phyloP scores from a whole-genome alignment of 2,329 filamentous ascomycete species.

The Arthrobotrys pseudoclavata region DNA sequence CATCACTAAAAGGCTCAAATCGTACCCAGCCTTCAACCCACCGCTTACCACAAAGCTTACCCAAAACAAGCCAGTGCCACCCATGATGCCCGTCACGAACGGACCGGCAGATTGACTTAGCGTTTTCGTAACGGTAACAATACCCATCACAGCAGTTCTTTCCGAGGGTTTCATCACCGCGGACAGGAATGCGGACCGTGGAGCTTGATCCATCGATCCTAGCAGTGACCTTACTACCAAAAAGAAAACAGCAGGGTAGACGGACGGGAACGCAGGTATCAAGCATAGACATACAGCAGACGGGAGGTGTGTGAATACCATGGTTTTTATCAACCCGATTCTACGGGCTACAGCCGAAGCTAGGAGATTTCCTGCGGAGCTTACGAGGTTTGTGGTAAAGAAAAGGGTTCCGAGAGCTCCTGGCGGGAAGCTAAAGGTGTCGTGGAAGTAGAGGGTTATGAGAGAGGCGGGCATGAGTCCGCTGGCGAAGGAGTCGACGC shows the following conservation, averaged over 20 bases:
- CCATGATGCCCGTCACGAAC: slow-evolving; percentile 75
- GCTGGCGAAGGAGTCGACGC: slow-evolving; percentile 69
- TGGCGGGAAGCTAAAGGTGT: slow-evolving; percentile 69
- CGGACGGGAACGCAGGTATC: slow-evolving; percentile 72
- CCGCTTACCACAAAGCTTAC: slow-evolving; percentile 76
- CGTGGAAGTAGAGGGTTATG: slow-evolving; percentile 72
- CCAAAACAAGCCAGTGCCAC: slow-evolving; percentile 72
- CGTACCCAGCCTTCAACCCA: slow-evolving; percentile 74
- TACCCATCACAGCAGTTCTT: slow-evolving; percentile 79
- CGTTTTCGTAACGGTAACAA: slow-evolving; percentile 79
- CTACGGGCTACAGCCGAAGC: slow-evolving; percentile 72
- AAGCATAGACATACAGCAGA: slow-evolving; percentile 76
- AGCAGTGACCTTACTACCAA: slow-evolving; percentile 75
- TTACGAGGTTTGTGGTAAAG: slow-evolving; percentile 71
- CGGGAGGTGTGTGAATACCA: slow-evolving; percentile 73
- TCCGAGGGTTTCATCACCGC: slow-evolving; percentile 75
- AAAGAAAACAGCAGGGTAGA: slow-evolving; percentile 73
- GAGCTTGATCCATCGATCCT: slow-evolving; percentile 79
- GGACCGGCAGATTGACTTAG: slow-evolving; percentile 74
- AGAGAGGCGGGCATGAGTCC: slow-evolving; percentile 62
- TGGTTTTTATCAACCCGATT: slow-evolving; percentile 67
- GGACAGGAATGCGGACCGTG: slow-evolving; percentile 78
- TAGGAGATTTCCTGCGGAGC: slow-evolving; percentile 70
- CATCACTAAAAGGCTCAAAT: slow-evolving; percentile 72
- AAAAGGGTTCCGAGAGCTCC: slow-evolving; percentile 72